Base-by-base conservation (phyloP, 352 stramenopile species). In the Globisporangium nodosum region DNA sequence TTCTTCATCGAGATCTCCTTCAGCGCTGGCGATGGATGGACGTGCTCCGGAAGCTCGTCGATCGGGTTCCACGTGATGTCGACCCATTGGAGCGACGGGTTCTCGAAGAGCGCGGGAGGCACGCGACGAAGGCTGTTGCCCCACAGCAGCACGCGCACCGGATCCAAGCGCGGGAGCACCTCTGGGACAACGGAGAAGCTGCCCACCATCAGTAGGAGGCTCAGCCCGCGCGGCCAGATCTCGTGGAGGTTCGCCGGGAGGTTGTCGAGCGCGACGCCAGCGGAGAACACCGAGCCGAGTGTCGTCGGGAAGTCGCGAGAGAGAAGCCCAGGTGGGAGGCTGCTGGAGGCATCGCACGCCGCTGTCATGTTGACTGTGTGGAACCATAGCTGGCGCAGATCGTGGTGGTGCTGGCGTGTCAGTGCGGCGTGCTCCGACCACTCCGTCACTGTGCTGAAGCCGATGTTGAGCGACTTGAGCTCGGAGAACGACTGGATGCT, bases 161-260 rank as follows among this genome's bases (percentile, higher is more conserved):
- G 27, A 7, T 24, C 20, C 45, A 64, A 49, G 18, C 31, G 51
- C 6, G 52, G 11, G 7, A 64, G 30, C n/a, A 47, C 51, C 13
- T 59, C 43, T 1, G 58, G 51, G 3, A 64, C 13, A 9, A 0
- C n/a, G 6, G 33, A 47, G 20, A 63, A 45, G 11, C 6, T 37
- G 21, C 13, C 33, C 13, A 12, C 12, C 5, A 54, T 13, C 27
- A 63, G 20, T 5, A 54, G 15, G 1, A 63, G 8, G 13, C 8
- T 47, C 5, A 54, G 7, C 18, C 51, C 30, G 20, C 3, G 31
- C 3, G 43, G 40, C 61, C 65, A 72, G 5, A 46, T 55, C 42
- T 65, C 49, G 16, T 63, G 42, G 13, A 72, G 54, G n/a, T 72
- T 50, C 1, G 24, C 20, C 1, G 61, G 64, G 18, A 71, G 47